phyloP scores from a whole-genome alignment of 1,284 basidiomycete species.

The Leccinum fallax region DNA sequence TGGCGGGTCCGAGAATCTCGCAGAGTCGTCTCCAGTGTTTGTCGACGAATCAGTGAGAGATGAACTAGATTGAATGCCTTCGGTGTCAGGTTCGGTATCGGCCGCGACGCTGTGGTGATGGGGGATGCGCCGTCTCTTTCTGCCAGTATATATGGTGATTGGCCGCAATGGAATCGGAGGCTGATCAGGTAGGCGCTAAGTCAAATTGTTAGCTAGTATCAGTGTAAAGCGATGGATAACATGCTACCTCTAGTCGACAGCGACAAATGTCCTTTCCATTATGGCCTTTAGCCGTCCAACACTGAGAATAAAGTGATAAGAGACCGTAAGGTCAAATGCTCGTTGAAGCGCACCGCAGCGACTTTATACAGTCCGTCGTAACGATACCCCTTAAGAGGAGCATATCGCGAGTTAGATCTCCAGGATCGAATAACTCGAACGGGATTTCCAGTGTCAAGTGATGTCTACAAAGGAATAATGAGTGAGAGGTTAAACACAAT shows the following conservation, averaged over 20 bases:
- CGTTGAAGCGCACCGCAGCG: slow-evolving; percentile 11
- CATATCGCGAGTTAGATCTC: slow-evolving; percentile 25
- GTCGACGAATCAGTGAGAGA: too few species aligned
- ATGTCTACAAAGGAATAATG: slow-evolving; percentile 17
- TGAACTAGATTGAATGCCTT: too few species aligned
- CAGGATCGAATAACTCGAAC: slow-evolving; percentile 31
- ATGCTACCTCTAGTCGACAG: slow-evolving; percentile 29
- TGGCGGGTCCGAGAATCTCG: not conserved
- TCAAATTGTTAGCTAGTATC: not conserved
- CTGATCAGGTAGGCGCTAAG: too few species aligned
- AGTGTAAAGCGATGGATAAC: not conserved
- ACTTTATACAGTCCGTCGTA: slow-evolving; percentile 35
- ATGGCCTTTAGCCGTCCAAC: slow-evolving; percentile 24
- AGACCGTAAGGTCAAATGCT: not conserved
- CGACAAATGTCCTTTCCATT: slow-evolving; percentile 25
- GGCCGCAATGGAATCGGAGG: too few species aligned
- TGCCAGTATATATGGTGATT: too few species aligned
- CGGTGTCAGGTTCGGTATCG: too few species aligned
- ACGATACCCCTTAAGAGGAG: slow-evolving; percentile 25
- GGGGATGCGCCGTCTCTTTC: too few species aligned
- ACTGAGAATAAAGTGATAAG: slow-evolving; percentile 13
- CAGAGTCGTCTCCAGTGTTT: slow-evolving; percentile 3
- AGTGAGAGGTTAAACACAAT: not conserved
- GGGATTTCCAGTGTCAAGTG: slow-evolving; percentile 19
- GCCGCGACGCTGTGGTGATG: too few species aligned